phyloP scores from a whole-genome alignment of 768 basidiomycete species.

The Dentipellis sp. region DNA sequence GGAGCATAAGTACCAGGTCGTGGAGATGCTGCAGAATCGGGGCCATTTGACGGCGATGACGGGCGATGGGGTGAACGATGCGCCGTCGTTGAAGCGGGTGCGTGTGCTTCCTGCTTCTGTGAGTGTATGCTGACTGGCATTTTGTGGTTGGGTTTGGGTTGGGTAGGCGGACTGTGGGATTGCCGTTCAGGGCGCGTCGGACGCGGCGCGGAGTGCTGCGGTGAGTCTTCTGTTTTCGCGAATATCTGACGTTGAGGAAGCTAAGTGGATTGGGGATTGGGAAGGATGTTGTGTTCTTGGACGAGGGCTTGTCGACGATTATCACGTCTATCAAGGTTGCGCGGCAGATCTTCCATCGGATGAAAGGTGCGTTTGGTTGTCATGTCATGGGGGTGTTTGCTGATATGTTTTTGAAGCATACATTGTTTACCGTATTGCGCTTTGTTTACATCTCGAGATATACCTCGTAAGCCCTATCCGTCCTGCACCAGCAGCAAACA shows the following conservation, averaged over 20 bases:
- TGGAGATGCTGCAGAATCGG: slow-evolving; percentile 30
- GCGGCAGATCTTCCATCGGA: slow-evolving; percentile 40
- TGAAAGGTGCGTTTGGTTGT: slow-evolving; percentile 30
- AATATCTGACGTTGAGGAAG: too few species aligned
- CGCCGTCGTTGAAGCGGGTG: slow-evolving; percentile 25
- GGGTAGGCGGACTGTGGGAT: slow-evolving; percentile 27
- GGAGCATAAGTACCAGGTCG: slow-evolving; percentile 31
- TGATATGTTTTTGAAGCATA: slow-evolving; percentile 28
- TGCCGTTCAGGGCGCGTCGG: slow-evolving; percentile 33
- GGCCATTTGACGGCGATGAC: slow-evolving; percentile 36
- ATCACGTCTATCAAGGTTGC: slow-evolving; percentile 40
- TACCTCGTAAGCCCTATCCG: slow-evolving; percentile 32
- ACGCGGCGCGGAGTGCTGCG: slow-evolving; percentile 31
- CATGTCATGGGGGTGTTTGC: slow-evolving; percentile 6
- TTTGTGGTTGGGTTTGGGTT: too few species aligned
- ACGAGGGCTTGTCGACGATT: slow-evolving; percentile 32
- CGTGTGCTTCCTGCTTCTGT: slow-evolving; percentile 9
- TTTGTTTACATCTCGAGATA: slow-evolving; percentile 39
- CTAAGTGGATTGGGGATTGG: too few species aligned
- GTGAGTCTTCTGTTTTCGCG: slow-evolving; percentile 6
- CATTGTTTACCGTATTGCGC: slow-evolving; percentile 39
- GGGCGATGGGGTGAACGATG: slow-evolving; percentile 28
- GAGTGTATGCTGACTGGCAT: not conserved
- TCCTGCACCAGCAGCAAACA: too few species aligned
- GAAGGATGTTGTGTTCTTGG: slow-evolving; percentile 37